Evolutionary conservation across 2,329 filamentous ascomycete genomes (phyloP), one percentile per base, ranked within the genome.

Genomic region (Botrytis porri): DNA sequence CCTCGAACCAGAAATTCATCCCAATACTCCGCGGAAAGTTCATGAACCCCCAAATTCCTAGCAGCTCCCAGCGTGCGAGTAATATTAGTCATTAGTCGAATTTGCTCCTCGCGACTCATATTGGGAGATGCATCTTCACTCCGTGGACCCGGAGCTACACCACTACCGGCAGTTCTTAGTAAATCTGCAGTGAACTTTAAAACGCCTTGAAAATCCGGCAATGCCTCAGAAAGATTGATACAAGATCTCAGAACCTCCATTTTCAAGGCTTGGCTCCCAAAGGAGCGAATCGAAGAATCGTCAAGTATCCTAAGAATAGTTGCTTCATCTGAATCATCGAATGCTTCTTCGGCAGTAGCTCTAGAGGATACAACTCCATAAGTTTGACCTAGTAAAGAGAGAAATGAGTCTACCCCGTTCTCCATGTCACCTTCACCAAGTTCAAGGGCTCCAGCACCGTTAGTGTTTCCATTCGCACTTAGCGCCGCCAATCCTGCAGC

Each of bases 151-250:
- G 93, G 92, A 57, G 94, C 93, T 63, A 94, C 88, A 37, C 93
- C 92, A 63, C 91, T 92, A 43, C 95, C 94, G 65, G 93, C 93
- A 20, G 93, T 93, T 69, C 93, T 90, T 74, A 99, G 84, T 37
- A 98, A 84, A 77, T 97, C 90, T 76, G 94, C 91, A 0, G 94
- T 97, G 80, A 95, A 97, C 74, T 90, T 90, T 35, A 98, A 84
- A n/a, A 98, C 93, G 8, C 95, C 95, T 65, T 92, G 87, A 78
- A 97, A 96, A 81, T 98, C 95, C 1, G 95, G 95, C 71, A 98
- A 84, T 0, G 96, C 95, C 83, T 99, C 96, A 71, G 93, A 97
- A 75, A 98, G 93, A 81, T 94, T 94, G 78, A 97, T 94, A 79
- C 95, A 97, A n/a, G 92, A 91, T 76, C 93, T 89, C 18, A 98